Evolutionary conservation across 2,329 filamentous ascomycete species (phyloP), one percentile per base, ranked within the genome.

Genomic region (Colletotrichum truncatum): DNA sequence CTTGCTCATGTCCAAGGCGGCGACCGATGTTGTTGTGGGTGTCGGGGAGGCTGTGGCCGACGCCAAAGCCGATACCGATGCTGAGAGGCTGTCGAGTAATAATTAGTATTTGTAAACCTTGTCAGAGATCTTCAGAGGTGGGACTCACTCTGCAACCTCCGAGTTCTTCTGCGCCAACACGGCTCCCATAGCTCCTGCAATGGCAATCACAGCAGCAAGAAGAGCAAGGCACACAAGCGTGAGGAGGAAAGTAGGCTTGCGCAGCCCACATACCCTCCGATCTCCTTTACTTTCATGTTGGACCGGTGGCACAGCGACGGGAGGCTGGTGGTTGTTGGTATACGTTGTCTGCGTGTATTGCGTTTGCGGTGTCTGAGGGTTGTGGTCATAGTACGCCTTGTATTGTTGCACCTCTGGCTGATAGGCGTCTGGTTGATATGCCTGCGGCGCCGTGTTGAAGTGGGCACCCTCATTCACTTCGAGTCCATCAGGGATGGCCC

Each of bases 201-300:
- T 51, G 8, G 48, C 57, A 2, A 62, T 45, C 10, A 65, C 14
- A 3, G 57, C 57, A 6, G 49, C 53, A 5, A 65, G 18, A 0
- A 65, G 49, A 18, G 51, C n/a, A 4, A 60, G 43, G 4, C 49
- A 41, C 6, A 65, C 16, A n/a, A 62, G 10, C 28, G 51, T 18
- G 4, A 65, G 16, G 39, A 60, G 56, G 23, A 65, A 65, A 4
- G 63, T 65, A 6, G 63, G 34, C 5, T 65, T 62, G 11, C 63
- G 48, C 30, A 65, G 18, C 3, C 63, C 57, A 14, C 63, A 65
- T 45, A 65, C 48, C 11, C 56, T 61, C 4, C 18, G 26, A 8
- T 51, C 57, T 11, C n/a, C 36, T 14, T n/a, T 36, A 25, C 5
- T 21, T 7, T 8, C 28, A 9, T 64, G 41, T 6, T 52, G 41